Conservation (phyloP, 495 filamentous ascomycete species). For the Extremus antarcticus region DNA sequence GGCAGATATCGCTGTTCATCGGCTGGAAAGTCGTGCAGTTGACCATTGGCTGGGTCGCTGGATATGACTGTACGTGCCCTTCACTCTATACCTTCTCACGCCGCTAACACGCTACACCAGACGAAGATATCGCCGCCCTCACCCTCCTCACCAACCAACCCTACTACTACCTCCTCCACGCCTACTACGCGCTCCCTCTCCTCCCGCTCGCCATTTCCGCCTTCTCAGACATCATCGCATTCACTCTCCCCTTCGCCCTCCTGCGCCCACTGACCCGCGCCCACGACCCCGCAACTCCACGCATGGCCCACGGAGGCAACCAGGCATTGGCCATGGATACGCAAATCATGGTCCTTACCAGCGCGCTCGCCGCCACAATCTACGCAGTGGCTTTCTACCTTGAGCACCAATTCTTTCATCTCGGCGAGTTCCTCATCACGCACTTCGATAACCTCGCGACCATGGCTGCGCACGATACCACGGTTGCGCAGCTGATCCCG, state of each 20-base stretch:
- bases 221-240: constrained; percentile 53
- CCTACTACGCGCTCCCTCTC: constrained; percentile 60
- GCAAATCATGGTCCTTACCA: constrained; percentile 50
- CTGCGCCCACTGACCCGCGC: constrained; percentile 52
- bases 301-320: constrained; percentile 48
- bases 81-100: not conserved
- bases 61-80: constrained; percentile 51
- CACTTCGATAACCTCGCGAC: constrained; percentile 60
- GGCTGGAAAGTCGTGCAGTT: constrained; percentile 61
- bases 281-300: constrained; percentile 42
- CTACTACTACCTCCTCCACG: constrained; percentile 53
- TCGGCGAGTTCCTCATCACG: constrained; percentile 54
- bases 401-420: constrained; percentile 50
- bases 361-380: constrained; percentile 52
- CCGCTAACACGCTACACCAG: constrained; percentile 25
- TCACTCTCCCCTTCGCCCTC: constrained; percentile 57
- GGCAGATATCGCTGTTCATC: constrained; percentile 49
- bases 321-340: constrained; percentile 58
- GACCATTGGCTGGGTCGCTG: constrained; percentile 55
- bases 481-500: constrained; percentile 38
- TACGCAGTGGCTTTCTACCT: constrained; percentile 44
- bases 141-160: constrained; percentile 62
- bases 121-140: constrained; percentile 58
- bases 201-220: constrained; percentile 46
- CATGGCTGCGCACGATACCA: constrained; percentile 51